These are phyloP conservation scores for Aspergillus fischeri DNA, from an alignment of 2,329 filamentous ascomycete genomes.

Conservation along the genomic window DNA sequence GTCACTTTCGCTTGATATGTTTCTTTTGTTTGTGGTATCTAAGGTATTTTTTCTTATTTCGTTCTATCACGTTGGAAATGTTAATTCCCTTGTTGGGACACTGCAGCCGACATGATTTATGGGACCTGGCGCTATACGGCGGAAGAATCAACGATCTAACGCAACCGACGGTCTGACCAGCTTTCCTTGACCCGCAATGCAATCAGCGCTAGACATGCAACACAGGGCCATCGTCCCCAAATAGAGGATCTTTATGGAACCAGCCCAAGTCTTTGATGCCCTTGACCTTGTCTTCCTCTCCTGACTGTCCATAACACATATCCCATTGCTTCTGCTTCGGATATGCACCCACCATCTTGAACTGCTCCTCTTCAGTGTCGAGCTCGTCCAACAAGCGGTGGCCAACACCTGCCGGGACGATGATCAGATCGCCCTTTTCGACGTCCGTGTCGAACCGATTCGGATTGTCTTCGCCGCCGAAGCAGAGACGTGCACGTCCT, in stretches of 20 bases:
- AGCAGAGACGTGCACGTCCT: constrained; percentile 60
- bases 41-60: not conserved
- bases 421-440: constrained; percentile 57
- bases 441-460: constrained; percentile 53
- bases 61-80: not conserved
- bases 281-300: constrained; percentile 52
- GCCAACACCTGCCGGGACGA: constrained; percentile 63
- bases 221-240: constrained; percentile 53
- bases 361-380: constrained; percentile 41
- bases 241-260: constrained; percentile 60
- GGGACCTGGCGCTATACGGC: not conserved
- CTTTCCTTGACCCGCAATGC: not conserved
- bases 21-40: not conserved
- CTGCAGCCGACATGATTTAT: not conserved
- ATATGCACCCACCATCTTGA: constrained; percentile 67
- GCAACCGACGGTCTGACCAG: not conserved
- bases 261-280: constrained; percentile 50
- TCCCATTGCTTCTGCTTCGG: constrained; percentile 58
- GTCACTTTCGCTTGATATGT: not conserved
- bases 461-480: constrained; percentile 62
- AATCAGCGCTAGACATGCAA: constrained; percentile 32
- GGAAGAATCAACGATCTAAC: not conserved
- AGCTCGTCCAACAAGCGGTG: constrained; percentile 60
- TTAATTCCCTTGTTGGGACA: not conserved
- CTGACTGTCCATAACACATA: constrained; percentile 64